These are phyloP conservation scores for Candolleomyces aberdarensis DNA, from an alignment of 768 basidiomycete species.

Conservation along the genomic window DNA sequence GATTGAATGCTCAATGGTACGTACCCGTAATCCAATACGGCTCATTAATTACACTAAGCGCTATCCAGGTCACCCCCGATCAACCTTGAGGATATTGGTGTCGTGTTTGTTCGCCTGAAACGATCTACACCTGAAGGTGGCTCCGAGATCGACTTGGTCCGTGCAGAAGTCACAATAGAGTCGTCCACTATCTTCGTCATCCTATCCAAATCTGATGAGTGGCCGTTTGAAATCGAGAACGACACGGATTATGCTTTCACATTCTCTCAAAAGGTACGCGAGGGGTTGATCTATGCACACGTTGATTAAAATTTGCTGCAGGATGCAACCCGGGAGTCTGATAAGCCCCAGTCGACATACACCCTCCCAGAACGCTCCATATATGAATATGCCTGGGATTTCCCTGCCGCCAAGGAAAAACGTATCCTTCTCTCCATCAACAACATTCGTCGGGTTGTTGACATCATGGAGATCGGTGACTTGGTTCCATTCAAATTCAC, in stretches of 20 bases:
- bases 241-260: conserved; percentile 69
- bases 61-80: conserved; percentile 82
- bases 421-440: conserved; percentile 66
- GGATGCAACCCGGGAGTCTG: conserved; percentile 43
- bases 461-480: conserved; percentile 95
- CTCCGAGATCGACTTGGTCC: conserved; percentile 46
- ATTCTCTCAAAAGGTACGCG: conserved; percentile 70
- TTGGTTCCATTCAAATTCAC: conserved; percentile 85
- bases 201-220: conserved; percentile 64
- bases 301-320: conserved; percentile 14
- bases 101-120: conserved; percentile 68
- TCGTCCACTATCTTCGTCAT: conserved; percentile 89
- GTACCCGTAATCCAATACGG: conserved; percentile 8
- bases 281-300: not conserved
- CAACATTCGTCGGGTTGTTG: conserved; percentile 62
- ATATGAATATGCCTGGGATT: conserved; percentile 88
- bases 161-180: conserved; percentile 76
- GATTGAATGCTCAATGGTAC: conserved; percentile 80
- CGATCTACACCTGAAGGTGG: conserved; percentile 26
- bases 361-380: conserved; percentile 52
- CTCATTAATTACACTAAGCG: conserved; percentile 4
- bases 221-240: conserved; percentile 93
- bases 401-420: conserved; percentile 81
- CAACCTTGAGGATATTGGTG: conserved; percentile 88
- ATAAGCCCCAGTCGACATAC: conserved; percentile 48